Evolutionary conservation across 371 early-diverging fungal genomes (phyloP).

Genomic region (Syncephalastrum racemosum): DNA sequence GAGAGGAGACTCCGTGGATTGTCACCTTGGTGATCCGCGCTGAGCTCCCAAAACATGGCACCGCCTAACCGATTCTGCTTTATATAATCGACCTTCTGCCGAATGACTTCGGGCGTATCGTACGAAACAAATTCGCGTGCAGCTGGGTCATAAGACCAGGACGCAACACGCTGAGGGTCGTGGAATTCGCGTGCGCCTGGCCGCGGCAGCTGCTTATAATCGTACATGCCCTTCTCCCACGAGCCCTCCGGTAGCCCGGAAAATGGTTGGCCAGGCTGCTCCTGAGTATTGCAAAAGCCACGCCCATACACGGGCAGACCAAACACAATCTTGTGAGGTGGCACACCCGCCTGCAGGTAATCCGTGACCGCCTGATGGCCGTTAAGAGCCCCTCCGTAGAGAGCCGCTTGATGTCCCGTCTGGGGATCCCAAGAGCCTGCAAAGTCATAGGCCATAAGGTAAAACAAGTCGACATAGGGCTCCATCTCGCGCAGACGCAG

Average conservation of each 20-base stretch:
- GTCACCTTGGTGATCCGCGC: conserved; percentile 53
- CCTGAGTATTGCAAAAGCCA: conserved; percentile 57
- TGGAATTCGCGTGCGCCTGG: conserved; percentile 64
- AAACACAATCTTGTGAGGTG: conserved; percentile 72
- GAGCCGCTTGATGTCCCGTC: conserved; percentile 85
- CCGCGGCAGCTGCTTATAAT: conserved; percentile 69
- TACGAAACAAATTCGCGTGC: conserved; percentile 77
- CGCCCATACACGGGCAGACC: conserved; percentile 80
- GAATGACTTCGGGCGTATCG: conserved; percentile 72
- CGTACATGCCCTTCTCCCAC: conserved; percentile 86
- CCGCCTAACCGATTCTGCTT: conserved; percentile 68
- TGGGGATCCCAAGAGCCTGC: conserved; percentile 70
- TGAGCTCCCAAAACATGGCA: conserved; percentile 85
- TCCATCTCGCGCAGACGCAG: conserved; percentile 63
- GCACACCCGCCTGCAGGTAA: conserved; percentile 69
- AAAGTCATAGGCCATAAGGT: conserved; percentile 85
- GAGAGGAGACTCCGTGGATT: conserved; percentile 47
- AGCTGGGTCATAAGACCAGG: conserved; percentile 73
- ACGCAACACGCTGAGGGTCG: conserved; percentile 67
- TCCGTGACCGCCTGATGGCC: conserved; percentile 64
- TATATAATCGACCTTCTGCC: conserved; percentile 77
- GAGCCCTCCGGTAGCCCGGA: conserved; percentile 67
- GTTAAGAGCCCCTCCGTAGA: conserved; percentile 61
- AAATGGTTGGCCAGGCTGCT: conserved; percentile 30
- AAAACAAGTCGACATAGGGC: conserved; percentile 67